Conservation (phyloP, 257 asterid species). For the Verbena officinalis region DNA sequence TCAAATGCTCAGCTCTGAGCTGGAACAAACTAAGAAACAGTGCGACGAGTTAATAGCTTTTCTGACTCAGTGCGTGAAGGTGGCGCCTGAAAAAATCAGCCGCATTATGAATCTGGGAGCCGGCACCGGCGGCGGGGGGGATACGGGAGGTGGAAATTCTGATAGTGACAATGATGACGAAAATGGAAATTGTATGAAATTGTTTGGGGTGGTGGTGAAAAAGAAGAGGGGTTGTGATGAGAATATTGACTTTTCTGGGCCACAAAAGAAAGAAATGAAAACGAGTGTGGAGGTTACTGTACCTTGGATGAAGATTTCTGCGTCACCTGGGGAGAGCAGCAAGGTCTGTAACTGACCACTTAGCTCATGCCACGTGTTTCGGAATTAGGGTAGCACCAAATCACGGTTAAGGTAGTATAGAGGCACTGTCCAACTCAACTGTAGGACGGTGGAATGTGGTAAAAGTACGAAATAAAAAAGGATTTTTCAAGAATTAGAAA, state of each 20-base stretch:
- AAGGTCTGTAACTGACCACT: constrained; percentile 46
- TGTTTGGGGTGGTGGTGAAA: constrained; percentile 75
- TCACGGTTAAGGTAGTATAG: background rate
- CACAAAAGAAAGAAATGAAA: constrained; percentile 44
- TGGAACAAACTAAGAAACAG: constrained; percentile 59
- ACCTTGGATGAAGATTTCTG: constrained; percentile 53
- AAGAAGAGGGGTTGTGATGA: constrained; percentile 56
- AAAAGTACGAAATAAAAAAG: constrained; percentile 1
- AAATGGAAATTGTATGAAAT: constrained; percentile 50
- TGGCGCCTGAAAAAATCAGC: constrained; percentile 57
- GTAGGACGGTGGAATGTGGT: background rate
- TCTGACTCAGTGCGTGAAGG: constrained; percentile 56
- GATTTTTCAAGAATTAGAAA: background rate
- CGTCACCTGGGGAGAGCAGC: constrained; percentile 42
- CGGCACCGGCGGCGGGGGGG: background rate
- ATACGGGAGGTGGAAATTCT: constrained; percentile 20
- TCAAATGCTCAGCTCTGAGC: constrained; percentile 60
- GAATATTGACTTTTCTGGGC: constrained; percentile 31
- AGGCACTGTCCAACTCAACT: background rate
- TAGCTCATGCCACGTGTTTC: background rate
- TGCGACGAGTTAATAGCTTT: constrained; percentile 65
- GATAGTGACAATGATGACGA: constrained; percentile 41
- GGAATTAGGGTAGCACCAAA: background rate
- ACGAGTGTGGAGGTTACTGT: constrained; percentile 34
- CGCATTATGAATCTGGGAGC: constrained; percentile 47